Percentiles rank a stretch among this genome's conserved stretches.
These are phyloP conservation scores for Alternaria conjuncta DNA, from an alignment of 2,329 filamentous ascomycete species.

Conservation along the genomic window DNA sequence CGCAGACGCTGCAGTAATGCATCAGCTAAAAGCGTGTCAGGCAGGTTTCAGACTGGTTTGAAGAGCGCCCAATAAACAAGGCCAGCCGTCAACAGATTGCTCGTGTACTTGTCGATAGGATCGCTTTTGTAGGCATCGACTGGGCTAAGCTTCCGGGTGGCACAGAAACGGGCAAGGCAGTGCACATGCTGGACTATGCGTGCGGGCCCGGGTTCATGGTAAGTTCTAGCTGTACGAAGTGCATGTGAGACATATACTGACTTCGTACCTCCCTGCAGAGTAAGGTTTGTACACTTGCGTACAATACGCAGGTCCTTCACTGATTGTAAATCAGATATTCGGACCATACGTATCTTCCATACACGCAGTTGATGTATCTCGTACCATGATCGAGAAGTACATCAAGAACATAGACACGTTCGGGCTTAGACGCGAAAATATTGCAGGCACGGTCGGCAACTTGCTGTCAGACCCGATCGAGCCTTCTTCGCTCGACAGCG, in stretches of 20 bases:
- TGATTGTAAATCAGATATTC: slow-evolving; percentile 1
- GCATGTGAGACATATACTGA: not conserved
- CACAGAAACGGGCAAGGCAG: not conserved
- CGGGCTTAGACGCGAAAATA: not conserved
- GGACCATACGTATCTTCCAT: slow-evolving; percentile 9
- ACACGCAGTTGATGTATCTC: slow-evolving; percentile 10
- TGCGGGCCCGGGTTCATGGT: slow-evolving; percentile 10
- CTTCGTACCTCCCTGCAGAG: not conserved
- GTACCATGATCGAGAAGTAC: slow-evolving; percentile 8
- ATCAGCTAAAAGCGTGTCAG: not conserved
- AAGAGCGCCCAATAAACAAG: slow-evolving; percentile 12
- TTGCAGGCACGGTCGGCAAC: not conserved
- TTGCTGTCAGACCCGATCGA: not conserved
- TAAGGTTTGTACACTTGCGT: not conserved
- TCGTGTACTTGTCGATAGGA: not conserved
- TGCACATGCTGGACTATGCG: slow-evolving; percentile 15
- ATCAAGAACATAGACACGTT: slow-evolving; percentile 1
- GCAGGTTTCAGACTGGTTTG: slow-evolving; percentile 10
- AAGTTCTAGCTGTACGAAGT: not conserved
- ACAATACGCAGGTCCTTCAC: not conserved
- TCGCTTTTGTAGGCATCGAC: not conserved
- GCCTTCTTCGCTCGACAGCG: not conserved
- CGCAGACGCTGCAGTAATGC: not conserved
- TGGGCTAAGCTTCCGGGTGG: not conserved
- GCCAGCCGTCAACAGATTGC: not conserved